Conservation (phyloP, 495 filamentous ascomycete genomes). For the Gamarada debralockiae region DNA sequence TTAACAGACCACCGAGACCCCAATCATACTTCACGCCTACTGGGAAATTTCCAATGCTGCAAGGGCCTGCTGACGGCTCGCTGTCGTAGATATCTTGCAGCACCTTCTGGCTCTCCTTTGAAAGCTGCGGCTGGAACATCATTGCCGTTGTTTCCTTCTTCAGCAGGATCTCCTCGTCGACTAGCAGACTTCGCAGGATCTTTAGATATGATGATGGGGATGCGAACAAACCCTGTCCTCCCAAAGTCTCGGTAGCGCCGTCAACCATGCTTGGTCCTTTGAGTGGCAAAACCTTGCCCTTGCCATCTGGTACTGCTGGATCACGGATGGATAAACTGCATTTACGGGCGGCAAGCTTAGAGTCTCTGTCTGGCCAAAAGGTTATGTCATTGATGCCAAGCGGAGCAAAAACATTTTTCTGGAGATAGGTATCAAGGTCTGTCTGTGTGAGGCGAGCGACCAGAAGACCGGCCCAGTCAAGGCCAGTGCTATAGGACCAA, state of each 20-base stretch:
- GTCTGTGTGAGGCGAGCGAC: conserved; percentile 48
- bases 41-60: not conserved
- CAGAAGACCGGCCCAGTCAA: conserved; percentile 50
- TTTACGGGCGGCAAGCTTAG: conserved; percentile 30
- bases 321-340: conserved; percentile 31
- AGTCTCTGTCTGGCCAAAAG: conserved; percentile 42
- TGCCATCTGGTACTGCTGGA: conserved; percentile 19
- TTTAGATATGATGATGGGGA: conserved; percentile 35
- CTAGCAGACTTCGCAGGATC: conserved; percentile 39
- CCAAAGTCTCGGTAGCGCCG: conserved; percentile 20
- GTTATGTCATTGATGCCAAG: conserved; percentile 47
- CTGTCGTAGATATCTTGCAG: not conserved
- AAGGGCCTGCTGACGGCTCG: not conserved
- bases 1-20: not conserved
- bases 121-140: conserved; percentile 42
- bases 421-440: conserved; percentile 51
- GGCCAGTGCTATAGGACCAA: conserved; percentile 44
- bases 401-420: conserved; percentile 52
- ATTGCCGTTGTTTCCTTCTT: conserved; percentile 33
- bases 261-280: conserved; percentile 17
- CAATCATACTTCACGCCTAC: not conserved
- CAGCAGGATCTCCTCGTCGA: conserved; percentile 40
- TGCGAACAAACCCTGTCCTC: conserved; percentile 42
- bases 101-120: not conserved
- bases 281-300: conserved; percentile 24